phyloP scores from a whole-genome alignment of 306 rosid genomes.

The Prunus fruticosa region DNA sequence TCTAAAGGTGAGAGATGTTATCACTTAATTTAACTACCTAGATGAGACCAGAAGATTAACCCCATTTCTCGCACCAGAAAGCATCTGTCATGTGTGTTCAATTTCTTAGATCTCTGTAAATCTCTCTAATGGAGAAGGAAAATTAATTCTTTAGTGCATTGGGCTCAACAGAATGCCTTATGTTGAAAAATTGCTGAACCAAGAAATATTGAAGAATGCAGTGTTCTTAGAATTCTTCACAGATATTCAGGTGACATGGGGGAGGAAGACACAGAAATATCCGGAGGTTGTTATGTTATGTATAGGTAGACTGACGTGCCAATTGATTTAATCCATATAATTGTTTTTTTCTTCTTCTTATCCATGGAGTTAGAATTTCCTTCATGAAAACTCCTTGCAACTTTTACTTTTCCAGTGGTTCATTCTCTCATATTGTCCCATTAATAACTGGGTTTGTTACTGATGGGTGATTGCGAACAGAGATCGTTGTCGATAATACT shows the following conservation, averaged over 20 bases:
- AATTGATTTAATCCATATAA: background rate
- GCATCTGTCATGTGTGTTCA: too few relatives aligned
- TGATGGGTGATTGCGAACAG: background rate
- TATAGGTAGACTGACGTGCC: background rate
- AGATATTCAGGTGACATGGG: background rate
- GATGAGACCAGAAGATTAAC: too few relatives aligned
- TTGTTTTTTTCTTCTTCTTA: background rate
- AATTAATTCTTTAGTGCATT: background rate
- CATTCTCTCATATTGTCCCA: background rate
- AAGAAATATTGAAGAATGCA: background rate
- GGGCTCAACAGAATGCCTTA: background rate
- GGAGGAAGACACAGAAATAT: conserved; percentile 1
- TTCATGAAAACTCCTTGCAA: background rate
- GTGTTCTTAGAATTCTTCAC: background rate
- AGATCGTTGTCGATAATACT: background rate
- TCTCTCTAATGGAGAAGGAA: background rate
- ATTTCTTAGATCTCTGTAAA: background rate
- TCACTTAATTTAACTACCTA: too few relatives aligned
- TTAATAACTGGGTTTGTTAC: background rate
- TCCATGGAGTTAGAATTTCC: background rate
- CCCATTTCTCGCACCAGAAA: too few relatives aligned
- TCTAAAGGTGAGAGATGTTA: too few relatives aligned
- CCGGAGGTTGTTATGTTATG: background rate
- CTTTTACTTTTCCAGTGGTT: background rate
- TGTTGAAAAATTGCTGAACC: background rate